phyloP scores from a whole-genome alignment of 768 basidiomycete genomes.

The Tylopilus sp. region DNA sequence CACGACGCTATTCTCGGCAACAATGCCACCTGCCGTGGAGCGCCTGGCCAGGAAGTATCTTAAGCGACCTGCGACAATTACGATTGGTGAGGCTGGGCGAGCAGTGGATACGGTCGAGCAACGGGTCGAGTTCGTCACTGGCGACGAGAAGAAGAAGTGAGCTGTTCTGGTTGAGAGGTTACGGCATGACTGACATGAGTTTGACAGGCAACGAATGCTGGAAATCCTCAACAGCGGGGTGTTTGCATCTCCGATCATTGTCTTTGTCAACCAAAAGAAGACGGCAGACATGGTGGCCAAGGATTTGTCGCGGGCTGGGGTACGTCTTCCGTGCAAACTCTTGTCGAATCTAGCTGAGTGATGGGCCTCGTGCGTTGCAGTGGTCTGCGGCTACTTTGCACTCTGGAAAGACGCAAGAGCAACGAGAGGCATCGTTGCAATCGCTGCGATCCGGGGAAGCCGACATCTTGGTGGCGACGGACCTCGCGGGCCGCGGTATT shows the following conservation, averaged over 20 bases:
- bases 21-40: conserved; percentile 98
- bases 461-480: conserved; percentile 92
- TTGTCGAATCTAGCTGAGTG: not conserved
- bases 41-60: conserved; percentile 93
- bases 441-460: conserved; percentile 81
- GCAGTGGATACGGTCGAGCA: conserved; percentile 99
- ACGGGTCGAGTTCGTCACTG: conserved; percentile 85
- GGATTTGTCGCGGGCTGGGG: conserved; percentile 85
- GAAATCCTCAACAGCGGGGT: conserved; percentile 89
- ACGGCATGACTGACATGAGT: conserved; percentile 4
- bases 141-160: conserved; percentile 96
- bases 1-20: conserved; percentile 97
- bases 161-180: conserved; percentile 26
- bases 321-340: conserved; percentile 38
- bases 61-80: conserved; percentile 88
- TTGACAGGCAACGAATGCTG: conserved; percentile 67
- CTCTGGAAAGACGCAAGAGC: conserved; percentile 97
- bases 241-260: conserved; percentile 89
- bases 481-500: conserved; percentile 97
- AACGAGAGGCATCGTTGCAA: conserved; percentile 90
- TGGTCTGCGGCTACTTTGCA: conserved; percentile 92
- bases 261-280: conserved; percentile 99
- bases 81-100: conserved; percentile 96
- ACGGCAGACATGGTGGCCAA: conserved; percentile 98
- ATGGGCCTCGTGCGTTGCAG: conserved; percentile 36